Base-by-base conservation (phyloP, 176 grass and related monocot genomes). In the Melocanna baccifera region DNA sequence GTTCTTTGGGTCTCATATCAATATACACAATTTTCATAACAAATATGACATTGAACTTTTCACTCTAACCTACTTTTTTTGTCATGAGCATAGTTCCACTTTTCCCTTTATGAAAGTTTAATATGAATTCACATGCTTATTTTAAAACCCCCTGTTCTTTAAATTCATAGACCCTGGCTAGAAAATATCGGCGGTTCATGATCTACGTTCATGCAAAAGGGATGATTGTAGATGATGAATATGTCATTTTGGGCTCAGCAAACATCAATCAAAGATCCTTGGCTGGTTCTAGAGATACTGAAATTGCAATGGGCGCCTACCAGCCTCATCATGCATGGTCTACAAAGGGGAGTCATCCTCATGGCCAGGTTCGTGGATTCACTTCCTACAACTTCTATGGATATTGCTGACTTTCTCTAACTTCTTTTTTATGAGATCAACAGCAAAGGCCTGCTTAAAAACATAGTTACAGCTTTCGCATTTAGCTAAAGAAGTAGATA, bases 271-370 rank as follows among this genome's bases (percentile, higher is more conserved):
- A 98, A 82, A 91, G 96, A 84, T 98, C 96, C 41, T 48, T 98
- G 59, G 74, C 89, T 51, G 95, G 95, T 62, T 88, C 95, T 9
- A 94, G 95, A 89, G 95, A 98, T 90, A 98, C 95, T 13, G 95
- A 98, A 88, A 93, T 98, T 52, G 92, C 95, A 42, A 98, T 98
- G 96, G 96, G 96, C 12, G 96, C 96, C 25, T 98, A 98, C 89
- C 96, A 98, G 82, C 91, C 89, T 87, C 88, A 92, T 75, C 51
- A 93, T n/a, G 45, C 93, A 67, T 98, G 96, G 96, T 82, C 85
- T 82, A 85, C 67, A 50, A 90, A 93, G 43, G 74, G 75, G 28
- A 25, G 41, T n/a, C 91, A 95, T 84, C 96, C 96, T 72, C 91
- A 66, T 4, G 96, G 93, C 57, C 96, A 98, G 96, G 96, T 98